A percentile compares a stretch with the other conserved stretches of the same genome.
Conservation (phyloP, 768 basidiomycete genomes). For the Phanerochaete carnosa region DNA sequence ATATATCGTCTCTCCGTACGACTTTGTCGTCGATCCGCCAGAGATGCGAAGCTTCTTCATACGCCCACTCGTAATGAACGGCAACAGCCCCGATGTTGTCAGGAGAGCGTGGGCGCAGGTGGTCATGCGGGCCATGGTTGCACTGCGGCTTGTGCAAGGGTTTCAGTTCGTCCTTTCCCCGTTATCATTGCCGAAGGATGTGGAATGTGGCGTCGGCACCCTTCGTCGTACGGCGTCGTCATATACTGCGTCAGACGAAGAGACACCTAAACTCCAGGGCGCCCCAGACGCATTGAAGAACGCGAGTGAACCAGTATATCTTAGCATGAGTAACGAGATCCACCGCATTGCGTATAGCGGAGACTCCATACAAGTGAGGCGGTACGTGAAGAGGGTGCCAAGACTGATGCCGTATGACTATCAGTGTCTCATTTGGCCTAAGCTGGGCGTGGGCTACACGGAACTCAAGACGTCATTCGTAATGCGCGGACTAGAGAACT, state of each 20-base stretch:
- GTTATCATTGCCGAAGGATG: constrained; percentile 27
- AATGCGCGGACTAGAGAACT: constrained; percentile 77
- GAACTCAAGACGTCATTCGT: constrained; percentile 71
- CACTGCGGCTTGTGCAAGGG: constrained; percentile 86
- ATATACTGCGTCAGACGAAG: constrained; percentile 49
- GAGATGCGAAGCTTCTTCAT: constrained; percentile 90
- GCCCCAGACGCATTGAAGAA: constrained; percentile 62
- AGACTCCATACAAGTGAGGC: constrained; percentile 84
- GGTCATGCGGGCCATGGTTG: constrained; percentile 92
- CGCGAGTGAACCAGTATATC: constrained; percentile 72
- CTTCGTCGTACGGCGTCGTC: constrained; percentile 52
- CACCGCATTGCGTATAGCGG: constrained; percentile 90
- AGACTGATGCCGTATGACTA: constrained; percentile 67
- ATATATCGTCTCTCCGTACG: constrained; percentile 83
- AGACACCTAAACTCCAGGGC: constrained; percentile 56
- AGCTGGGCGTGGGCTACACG: constrained; percentile 83
- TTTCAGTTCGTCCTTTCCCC: constrained; percentile 86
- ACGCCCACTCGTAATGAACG: constrained; percentile 50
- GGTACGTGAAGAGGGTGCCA: constrained; percentile 76
- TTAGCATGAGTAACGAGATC: constrained; percentile 95
- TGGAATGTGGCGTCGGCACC: constrained; percentile 25
- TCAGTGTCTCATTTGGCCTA: constrained; percentile 92
- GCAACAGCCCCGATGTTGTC: constrained; percentile 47
- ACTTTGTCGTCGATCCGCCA: constrained; percentile 78
- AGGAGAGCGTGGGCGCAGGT: constrained; percentile 71